Percentiles rank a stretch among this genome's conserved stretches.
Conservation (phyloP, 2,329 filamentous ascomycete genomes). For the Talaromyces rugulosus region DNA sequence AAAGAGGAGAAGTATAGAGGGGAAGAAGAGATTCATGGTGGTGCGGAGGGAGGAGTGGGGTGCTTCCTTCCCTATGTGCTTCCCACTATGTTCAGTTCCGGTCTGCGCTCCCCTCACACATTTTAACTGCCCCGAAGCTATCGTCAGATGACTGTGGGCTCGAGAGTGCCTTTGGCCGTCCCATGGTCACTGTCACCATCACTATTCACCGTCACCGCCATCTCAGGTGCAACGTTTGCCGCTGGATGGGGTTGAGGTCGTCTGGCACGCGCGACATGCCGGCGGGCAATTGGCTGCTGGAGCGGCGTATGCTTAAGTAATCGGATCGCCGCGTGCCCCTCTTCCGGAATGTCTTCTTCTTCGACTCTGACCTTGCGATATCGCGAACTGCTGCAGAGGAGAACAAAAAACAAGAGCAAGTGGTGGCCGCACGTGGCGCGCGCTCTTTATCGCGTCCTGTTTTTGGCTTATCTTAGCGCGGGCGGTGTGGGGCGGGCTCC, state of each 20-base stretch:
- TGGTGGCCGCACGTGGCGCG: constrained; percentile 10
- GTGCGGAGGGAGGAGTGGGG: background rate
- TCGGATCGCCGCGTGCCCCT: background rate
- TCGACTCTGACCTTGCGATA: background rate
- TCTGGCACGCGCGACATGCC: background rate
- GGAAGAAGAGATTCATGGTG: background rate
- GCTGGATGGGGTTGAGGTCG: background rate
- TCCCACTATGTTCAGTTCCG: background rate
- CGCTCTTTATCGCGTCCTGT: constrained; percentile 8
- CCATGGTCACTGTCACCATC: background rate
- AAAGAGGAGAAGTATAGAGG: background rate
- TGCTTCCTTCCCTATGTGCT: background rate
- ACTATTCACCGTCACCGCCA: background rate
- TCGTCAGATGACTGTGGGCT: background rate
- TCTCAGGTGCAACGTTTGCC: background rate
- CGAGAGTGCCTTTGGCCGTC: background rate
- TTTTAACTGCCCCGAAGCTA: background rate
- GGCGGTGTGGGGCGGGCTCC: background rate
- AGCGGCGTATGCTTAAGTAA: background rate
- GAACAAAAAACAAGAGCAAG: constrained; percentile 4
- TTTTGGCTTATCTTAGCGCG: constrained; percentile 6
- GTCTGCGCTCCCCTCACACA: background rate
- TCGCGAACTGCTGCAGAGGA: background rate
- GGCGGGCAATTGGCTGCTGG: background rate
- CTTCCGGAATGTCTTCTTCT: background rate